phyloP scores from a whole-genome alignment of 768 basidiomycete species.

The Pleurotus ostreatus region DNA sequence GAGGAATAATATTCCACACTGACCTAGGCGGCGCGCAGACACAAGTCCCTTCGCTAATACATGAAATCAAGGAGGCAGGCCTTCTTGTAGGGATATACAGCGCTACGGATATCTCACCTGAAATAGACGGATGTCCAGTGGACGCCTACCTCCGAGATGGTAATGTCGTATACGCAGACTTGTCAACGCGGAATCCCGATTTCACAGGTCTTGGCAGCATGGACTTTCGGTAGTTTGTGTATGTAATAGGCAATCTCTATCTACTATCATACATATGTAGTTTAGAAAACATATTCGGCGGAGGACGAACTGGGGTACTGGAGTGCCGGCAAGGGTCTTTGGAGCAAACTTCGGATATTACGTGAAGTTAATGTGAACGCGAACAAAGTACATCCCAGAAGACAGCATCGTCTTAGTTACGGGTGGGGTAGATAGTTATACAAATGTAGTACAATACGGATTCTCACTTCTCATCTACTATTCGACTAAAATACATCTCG shows the following conservation, averaged over 20 bases:
- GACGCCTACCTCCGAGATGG: slow-evolving; percentile 70
- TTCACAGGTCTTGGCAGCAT: slow-evolving; percentile 22
- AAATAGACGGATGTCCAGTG: slow-evolving; percentile 45
- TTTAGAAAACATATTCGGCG: no score
- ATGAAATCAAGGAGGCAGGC: slow-evolving; percentile 85
- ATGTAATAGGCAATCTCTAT: no score
- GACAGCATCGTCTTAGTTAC: not conserved
- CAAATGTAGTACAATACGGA: slow-evolving; percentile 1
- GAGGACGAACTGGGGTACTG: no score
- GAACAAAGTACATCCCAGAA: not conserved
- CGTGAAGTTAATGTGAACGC: no score
- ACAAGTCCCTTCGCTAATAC: slow-evolving; percentile 85
- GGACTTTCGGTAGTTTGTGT: no score
- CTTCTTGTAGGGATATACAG: slow-evolving; percentile 85
- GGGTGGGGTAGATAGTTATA: not conserved
- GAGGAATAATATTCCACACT: not conserved
- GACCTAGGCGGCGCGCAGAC: slow-evolving; percentile 39
- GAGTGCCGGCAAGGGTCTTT: no score
- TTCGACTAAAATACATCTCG: slow-evolving; percentile 9
- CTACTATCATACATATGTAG: no score
- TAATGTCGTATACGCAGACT: slow-evolving; percentile 65
- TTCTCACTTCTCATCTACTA: no score
- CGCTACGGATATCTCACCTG: slow-evolving; percentile 39
- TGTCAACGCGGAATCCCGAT: slow-evolving; percentile 40
- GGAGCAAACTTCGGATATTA: no score